These are phyloP conservation scores for Pseudogymnoascus sp. DNA, from an alignment of 2,329 filamentous ascomycete species.

Conservation along the genomic window DNA sequence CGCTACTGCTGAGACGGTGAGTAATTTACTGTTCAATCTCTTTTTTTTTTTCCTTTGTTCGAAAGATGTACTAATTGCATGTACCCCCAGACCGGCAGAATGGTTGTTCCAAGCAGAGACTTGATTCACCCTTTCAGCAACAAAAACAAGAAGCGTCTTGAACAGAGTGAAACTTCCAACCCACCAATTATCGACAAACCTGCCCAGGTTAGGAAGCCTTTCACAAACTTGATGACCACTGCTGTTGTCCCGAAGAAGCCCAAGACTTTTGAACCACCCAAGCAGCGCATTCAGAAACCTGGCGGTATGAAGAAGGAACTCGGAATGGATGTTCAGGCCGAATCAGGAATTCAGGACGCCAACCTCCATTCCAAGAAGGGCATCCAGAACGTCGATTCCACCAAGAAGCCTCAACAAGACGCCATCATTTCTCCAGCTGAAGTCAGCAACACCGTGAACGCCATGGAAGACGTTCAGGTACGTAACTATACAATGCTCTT, in stretches of 20 bases:
- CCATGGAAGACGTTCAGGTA: background rate
- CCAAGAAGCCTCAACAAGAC: background rate
- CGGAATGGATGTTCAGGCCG: background rate
- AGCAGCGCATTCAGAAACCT: background rate
- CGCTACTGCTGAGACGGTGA: background rate
- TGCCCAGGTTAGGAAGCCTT: background rate
- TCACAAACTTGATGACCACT: background rate
- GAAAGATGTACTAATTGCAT: background rate
- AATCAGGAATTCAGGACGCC: background rate
- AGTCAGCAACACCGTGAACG: background rate
- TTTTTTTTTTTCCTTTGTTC: background rate
- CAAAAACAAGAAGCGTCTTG: background rate
- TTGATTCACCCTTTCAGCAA: background rate
- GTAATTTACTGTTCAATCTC: background rate
- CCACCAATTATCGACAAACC: background rate
- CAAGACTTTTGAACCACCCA: background rate
- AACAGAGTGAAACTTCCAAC: background rate
- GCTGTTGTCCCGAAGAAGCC: background rate
- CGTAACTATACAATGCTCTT: background rate
- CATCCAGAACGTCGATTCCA: background rate
- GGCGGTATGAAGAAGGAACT: background rate
- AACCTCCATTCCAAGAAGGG: background rate
- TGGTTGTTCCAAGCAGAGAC: background rate
- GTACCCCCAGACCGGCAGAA: background rate
- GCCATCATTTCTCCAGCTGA: background rate